Conservation (phyloP, 306 rosid species). For the Albizia julibrissin region DNA sequence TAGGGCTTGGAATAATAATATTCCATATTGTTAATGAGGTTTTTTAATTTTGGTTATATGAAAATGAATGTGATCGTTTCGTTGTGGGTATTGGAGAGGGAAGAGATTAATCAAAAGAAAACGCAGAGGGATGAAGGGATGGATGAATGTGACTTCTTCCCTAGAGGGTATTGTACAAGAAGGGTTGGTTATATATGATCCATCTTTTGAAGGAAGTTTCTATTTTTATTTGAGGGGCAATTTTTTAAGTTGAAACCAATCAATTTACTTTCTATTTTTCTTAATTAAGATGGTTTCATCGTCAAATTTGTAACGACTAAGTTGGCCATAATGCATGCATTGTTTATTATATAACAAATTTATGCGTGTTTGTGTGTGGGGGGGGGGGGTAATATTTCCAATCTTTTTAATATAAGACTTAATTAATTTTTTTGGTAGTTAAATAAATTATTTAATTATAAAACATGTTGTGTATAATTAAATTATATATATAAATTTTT, state of each 20-base stretch:
- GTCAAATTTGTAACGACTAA: too few relatives aligned
- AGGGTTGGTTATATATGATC: slow-evolving; percentile 5
- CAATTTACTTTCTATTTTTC: not conserved
- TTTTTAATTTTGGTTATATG: not conserved
- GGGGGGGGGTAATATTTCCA: too few relatives aligned
- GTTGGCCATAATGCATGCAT: too few relatives aligned
- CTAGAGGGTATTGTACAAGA: not conserved
- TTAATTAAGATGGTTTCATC: too few relatives aligned
- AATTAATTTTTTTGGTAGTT: too few relatives aligned
- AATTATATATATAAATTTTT: too few relatives aligned
- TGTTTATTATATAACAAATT: too few relatives aligned
- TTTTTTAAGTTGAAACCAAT: not conserved
- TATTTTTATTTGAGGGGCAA: not conserved
- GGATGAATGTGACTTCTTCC: not conserved
- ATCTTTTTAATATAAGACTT: too few relatives aligned
- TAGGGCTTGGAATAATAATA: not conserved
- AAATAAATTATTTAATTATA: too few relatives aligned
- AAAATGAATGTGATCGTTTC: not conserved
- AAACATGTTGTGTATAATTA: too few relatives aligned
- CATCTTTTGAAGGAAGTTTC: not conserved
- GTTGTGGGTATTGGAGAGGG: not conserved
- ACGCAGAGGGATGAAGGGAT: not conserved
- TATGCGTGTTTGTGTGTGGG: too few relatives aligned
- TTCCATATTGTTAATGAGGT: too few relatives aligned
- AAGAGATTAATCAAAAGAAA: not conserved